Evolutionary conservation across 2,329 filamentous ascomycete genomes (phyloP), one percentile per base, ranked within the genome.

Genomic region (Tolypocladium tropicale): DNA sequence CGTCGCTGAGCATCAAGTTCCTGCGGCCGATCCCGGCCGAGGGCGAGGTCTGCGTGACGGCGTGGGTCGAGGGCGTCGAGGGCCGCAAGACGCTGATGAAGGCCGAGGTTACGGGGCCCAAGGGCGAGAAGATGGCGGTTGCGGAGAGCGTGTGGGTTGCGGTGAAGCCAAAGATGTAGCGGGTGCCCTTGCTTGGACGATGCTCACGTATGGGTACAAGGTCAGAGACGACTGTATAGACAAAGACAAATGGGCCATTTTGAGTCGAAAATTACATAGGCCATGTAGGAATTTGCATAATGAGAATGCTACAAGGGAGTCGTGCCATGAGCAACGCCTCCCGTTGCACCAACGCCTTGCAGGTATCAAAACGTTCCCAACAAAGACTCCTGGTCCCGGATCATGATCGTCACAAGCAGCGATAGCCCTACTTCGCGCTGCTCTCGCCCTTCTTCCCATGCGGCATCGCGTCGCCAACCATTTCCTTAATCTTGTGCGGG

Each of bases 401-500:
- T 49, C 9, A 16, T n/a, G n/a, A n/a, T 18, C 28, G 16, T 49
- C 43, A 30, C 16, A 30, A 7, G 25, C 25, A 30, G 21, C 21
- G 14, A 23, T 3, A 10, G n/a, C n/a, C 53, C 18, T 49, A 48
- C 52, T 23, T 53, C 49, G 23, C 25, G 36, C 54, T 53, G 54
- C 33, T 49, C 52, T 55, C 55, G n/a, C 51, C 59, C 41, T 59
- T 63, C 52, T 63, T 59, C 3, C 61, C 58, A 7, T 68, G 69
- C 32, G 70, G 55, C 3, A 66, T 48, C 14, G 59, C 58, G 11
- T 11, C 46, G 30, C 66, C 68, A 6, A 69, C 61, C 3, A 63
- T 64, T 6, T 69, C 67, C 68, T 75, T 80, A 43, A 79, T 60
- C 54, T 70, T 69, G 32, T 66, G 64, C 4, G 80, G 79, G 54